phyloP scores from a whole-genome alignment of 108 stramenopile species.

The Epithemia pelagica region DNA sequence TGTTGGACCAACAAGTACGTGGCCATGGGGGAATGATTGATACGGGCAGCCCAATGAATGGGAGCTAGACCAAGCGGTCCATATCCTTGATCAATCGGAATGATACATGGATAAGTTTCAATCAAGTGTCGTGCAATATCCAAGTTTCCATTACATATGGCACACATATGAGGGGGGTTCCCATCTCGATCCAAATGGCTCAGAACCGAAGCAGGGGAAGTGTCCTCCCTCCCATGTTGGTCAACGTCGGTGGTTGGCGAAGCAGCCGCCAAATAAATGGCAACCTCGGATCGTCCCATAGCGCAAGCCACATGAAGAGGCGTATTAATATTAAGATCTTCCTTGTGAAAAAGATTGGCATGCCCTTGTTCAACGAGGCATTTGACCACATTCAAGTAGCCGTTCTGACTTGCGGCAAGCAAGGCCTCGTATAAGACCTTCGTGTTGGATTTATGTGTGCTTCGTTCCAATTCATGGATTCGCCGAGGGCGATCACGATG shows the following conservation, averaged over 20 bases:
- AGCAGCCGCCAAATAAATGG: neutral
- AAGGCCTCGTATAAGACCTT: neutral
- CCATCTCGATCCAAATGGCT: neutral
- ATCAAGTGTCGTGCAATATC: neutral
- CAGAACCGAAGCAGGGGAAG: neutral
- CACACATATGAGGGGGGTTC: neutral
- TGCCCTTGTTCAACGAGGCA: neutral
- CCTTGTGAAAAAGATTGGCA: neutral
- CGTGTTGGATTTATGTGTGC: neutral
- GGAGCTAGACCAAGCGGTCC: neutral
- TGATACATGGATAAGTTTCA: neutral
- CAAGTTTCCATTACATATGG: neutral
- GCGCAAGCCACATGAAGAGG: neutral
- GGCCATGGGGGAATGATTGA: neutral
- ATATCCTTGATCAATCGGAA: neutral
- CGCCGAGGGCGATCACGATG: neutral
- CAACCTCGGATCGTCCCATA: neutral
- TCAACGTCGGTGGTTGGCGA: neutral
- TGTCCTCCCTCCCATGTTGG: neutral
- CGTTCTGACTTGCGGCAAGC: neutral
- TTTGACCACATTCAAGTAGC: neutral
- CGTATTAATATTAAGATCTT: neutral
- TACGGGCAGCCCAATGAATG: neutral
- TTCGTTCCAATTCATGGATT: neutral
- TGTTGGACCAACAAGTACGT: neutral